Evolutionary conservation across 495 filamentous ascomycete species (phyloP).

Genomic region (Talaromyces borbonicus): DNA sequence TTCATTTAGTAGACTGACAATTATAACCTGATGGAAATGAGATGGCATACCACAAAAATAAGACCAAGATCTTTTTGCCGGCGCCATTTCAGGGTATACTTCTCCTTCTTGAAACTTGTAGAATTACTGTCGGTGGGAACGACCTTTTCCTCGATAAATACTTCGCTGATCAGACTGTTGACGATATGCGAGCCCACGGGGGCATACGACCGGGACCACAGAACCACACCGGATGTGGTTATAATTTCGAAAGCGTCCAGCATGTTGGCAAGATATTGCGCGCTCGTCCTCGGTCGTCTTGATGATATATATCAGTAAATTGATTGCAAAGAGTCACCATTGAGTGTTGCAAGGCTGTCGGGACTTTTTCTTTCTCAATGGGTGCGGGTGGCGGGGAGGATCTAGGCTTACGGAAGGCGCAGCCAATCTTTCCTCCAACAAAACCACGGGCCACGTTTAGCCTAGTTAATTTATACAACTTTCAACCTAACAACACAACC

Average conservation of each 20-base stretch:
- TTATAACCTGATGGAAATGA: background rate
- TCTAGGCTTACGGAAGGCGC: slow-evolving; percentile 1
- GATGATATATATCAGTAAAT: no score
- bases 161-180: slow-evolving; percentile 89
- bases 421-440: no score
- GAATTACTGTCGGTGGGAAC: slow-evolving; percentile 40
- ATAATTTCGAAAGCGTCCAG: slow-evolving; percentile 93
- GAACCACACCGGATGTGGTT: slow-evolving; percentile 88
- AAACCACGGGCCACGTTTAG: slow-evolving; percentile 6
- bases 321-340: no score
- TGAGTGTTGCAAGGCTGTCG: no score
- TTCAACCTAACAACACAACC: no score
- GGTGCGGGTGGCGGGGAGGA: background rate
- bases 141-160: slow-evolving; percentile 91
- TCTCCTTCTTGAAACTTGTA: slow-evolving; percentile 76
- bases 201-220: slow-evolving; percentile 87
- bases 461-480: no score
- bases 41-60: slow-evolving; percentile 73
- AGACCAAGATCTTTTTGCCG: slow-evolving; percentile 82
- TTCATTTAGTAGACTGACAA: background rate
- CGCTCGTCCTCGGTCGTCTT: background rate
- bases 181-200: slow-evolving; percentile 71
- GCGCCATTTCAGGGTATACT: slow-evolving; percentile 93
- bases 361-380: background rate
- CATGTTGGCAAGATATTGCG: slow-evolving; percentile 41